Evolutionary conservation across 208 protist genomes (phyloP), one percentile per base, ranked within the genome.

Genomic region (Leishmania braziliensis): DNA sequence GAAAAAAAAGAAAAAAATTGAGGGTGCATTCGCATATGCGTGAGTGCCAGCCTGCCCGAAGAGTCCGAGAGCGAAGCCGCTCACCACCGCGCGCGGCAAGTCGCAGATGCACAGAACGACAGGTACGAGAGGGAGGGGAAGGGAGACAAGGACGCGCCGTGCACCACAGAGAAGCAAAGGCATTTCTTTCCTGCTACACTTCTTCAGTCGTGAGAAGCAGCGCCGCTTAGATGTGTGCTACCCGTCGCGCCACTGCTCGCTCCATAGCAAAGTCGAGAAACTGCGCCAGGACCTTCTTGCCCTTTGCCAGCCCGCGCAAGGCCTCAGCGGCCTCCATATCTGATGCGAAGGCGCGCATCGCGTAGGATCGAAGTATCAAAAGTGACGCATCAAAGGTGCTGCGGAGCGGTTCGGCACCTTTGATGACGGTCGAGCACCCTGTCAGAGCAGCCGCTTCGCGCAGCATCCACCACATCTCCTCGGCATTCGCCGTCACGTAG

Each of bases 251-350:
- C 51, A 80, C 82, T 3, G 82, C 77, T 5, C 82, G 78, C 66
- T 86, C 82, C 78, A 82, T 82, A 26, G 82, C 82, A 33, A 86
- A 86, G 78, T 86, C 82, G 14, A 86, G 77, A 56, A 86, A 86
- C 77, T 86, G 72, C 46, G 72, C 78, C 29, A 86, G 53, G 16
- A 86, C 73, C 51, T 50, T 82, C 63, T 51, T 75, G 36, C 65
- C 58, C 33, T 82, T 86, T 14, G 73, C 77, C 9, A 86, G 74
- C 29, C 78, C 78, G 18, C 82, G 82, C 66, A 86, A 70, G 50
- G 82, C 82, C 29, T 82, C 82, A 23, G 82, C 78, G 29, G 82
- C 62, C 68, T 86, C 82, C 9, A 65, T 14, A n/a, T 86, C 78
- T 12, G 74, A 79, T n/a, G 72, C 63, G 43, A 82, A 86, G 48